phyloP scores from a whole-genome alignment of 2,329 filamentous ascomycete species.

The Biscogniauxia marginata region DNA sequence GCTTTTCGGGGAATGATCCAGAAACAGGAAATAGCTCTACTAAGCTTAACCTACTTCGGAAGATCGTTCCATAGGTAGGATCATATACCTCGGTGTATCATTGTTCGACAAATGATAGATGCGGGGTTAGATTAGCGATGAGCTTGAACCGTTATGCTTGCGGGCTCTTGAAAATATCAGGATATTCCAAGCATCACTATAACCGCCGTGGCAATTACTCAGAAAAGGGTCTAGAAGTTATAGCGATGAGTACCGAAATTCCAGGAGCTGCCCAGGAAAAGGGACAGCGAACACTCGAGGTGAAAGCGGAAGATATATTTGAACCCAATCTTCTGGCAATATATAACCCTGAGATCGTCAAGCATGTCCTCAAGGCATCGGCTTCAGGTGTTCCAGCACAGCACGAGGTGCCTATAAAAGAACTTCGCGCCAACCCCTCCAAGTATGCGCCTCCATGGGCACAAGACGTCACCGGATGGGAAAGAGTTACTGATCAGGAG shows the following conservation, averaged over 20 bases:
- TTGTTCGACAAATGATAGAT: background rate
- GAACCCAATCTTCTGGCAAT: conserved; percentile 26
- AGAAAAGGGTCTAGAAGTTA: background rate
- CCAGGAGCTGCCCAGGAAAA: background rate
- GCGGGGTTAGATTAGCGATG: background rate
- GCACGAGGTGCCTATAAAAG: conserved; percentile 27
- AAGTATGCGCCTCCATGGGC: conserved; percentile 27
- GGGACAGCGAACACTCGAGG: background rate
- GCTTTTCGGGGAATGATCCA: background rate
- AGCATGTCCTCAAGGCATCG: conserved; percentile 25
- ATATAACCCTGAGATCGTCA: conserved; percentile 34
- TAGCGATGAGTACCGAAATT: background rate
- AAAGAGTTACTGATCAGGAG: conserved; percentile 27
- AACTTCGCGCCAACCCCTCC: conserved; percentile 31
- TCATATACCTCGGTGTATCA: background rate
- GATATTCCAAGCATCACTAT: background rate
- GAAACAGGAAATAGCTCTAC: background rate
- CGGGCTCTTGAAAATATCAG: background rate
- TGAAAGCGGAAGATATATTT: conserved; percentile 26
- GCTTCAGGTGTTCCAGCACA: conserved; percentile 19
- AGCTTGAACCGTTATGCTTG: background rate
- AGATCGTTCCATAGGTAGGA: background rate
- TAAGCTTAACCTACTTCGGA: background rate
- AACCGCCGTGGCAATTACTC: background rate
- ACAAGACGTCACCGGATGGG: conserved; percentile 28